phyloP scores from a whole-genome alignment of 2,329 filamentous ascomycete species.

The Aspergillus sp. region DNA sequence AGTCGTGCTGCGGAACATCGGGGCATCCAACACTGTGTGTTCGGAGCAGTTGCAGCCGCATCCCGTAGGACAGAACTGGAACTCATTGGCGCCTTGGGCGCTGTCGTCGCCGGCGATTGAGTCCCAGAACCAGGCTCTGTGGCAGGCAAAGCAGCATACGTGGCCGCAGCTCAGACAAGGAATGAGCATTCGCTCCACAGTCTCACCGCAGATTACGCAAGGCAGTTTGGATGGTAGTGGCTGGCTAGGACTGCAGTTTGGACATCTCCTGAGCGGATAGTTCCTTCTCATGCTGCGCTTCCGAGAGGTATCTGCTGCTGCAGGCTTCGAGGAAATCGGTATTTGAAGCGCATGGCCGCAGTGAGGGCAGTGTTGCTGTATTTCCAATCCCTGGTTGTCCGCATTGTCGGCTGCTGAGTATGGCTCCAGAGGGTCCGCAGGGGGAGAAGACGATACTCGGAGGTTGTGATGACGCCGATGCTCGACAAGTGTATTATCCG shows the following conservation, averaged over 20 bases:
- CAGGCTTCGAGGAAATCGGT: slow-evolving; percentile 26
- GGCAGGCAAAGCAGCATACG: slow-evolving; percentile 38
- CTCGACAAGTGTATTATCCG: slow-evolving; percentile 12
- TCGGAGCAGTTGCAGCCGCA: slow-evolving; percentile 40
- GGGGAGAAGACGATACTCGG: slow-evolving; percentile 18
- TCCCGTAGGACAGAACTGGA: slow-evolving; percentile 34
- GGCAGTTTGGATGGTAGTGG: slow-evolving; percentile 26
- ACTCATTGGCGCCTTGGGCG: slow-evolving; percentile 8
- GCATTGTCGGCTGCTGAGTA: slow-evolving; percentile 2
- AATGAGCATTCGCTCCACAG: slow-evolving; percentile 35
- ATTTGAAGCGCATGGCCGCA: slow-evolving; percentile 30
- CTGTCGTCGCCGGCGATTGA: slow-evolving; percentile 5
- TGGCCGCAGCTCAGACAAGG: slow-evolving; percentile 42
- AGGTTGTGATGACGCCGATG: slow-evolving; percentile 18
- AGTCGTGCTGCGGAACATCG: slow-evolving; percentile 18
- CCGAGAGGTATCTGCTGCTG: slow-evolving; percentile 10
- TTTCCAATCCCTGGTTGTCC: slow-evolving; percentile 25
- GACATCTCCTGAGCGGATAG: slow-evolving; percentile 19
- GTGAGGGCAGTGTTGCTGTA: slow-evolving; percentile 34
- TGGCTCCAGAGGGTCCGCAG: slow-evolving; percentile 8
- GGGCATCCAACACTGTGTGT: slow-evolving; percentile 23
- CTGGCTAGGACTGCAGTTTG: slow-evolving; percentile 26
- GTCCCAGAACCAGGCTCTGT: slow-evolving; percentile 32
- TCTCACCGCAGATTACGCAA: slow-evolving; percentile 37
- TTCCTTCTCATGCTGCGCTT: slow-evolving; percentile 14